Percentiles rank a stretch among this genome's conserved stretches.
These are phyloP conservation scores for Plenodomus biglobosus DNA, from an alignment of 2,329 filamentous ascomycete species.

Conservation along the genomic window DNA sequence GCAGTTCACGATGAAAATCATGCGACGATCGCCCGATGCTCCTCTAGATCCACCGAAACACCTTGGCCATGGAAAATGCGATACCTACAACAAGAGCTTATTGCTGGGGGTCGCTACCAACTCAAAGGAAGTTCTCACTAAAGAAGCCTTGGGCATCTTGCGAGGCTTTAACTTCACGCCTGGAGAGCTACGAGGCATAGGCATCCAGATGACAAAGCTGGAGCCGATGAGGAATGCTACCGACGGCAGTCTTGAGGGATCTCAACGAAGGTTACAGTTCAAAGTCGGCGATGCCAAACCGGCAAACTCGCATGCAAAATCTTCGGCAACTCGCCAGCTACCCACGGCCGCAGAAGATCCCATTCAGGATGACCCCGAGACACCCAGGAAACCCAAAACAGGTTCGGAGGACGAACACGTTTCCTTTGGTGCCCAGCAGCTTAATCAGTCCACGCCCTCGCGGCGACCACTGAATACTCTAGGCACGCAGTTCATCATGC, in stretches of 20 bases:
- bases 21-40: conserved; percentile 82
- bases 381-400: conserved; percentile 39
- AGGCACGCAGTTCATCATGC: conserved; percentile 91
- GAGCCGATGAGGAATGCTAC: conserved; percentile 69
- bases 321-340: conserved; percentile 17
- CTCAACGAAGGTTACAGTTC: conserved; percentile 79
- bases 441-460: conserved; percentile 53
- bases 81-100: conserved; percentile 87
- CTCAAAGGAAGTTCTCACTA: conserved; percentile 67
- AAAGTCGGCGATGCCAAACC: conserved; percentile 53
- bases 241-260: conserved; percentile 63
- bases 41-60: conserved; percentile 91
- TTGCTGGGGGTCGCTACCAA: conserved; percentile 84
- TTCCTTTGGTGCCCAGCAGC: conserved; percentile 40
- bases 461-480: conserved; percentile 73
- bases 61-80: conserved; percentile 91
- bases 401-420: conserved; percentile 35
- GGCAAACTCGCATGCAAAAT: conserved; percentile 19
- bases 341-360: conserved; percentile 37
- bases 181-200: conserved; percentile 88
- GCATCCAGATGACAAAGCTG: conserved; percentile 90
- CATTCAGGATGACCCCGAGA: conserved; percentile 51
- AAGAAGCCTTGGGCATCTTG: conserved; percentile 82
- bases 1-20: conserved; percentile 91
- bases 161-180: conserved; percentile 81